These are phyloP conservation scores for Diaporthe sp. DNA, from an alignment of 2,329 filamentous ascomycete species.

Conservation along the genomic window DNA sequence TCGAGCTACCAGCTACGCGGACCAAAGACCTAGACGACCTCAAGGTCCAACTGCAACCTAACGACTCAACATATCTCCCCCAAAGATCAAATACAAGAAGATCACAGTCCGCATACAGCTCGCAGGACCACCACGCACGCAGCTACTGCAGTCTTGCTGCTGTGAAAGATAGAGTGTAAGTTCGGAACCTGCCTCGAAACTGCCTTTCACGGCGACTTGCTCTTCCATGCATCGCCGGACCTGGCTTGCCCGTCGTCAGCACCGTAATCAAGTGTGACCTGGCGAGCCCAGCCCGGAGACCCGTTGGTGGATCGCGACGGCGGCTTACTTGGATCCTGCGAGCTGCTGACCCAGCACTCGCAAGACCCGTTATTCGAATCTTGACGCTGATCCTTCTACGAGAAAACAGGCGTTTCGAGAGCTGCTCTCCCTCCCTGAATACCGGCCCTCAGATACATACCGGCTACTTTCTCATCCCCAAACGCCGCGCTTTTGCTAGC, in stretches of 20 bases:
- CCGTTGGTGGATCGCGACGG: constrained; percentile 10
- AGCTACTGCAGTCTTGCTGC: not conserved
- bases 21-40: constrained; percentile 19
- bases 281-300: not conserved
- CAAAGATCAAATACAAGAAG: not conserved
- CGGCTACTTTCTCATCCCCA: constrained; percentile 12
- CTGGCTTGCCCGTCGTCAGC: not conserved
- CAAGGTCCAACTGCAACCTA: constrained; percentile 3
- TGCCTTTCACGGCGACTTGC: too few species aligned
- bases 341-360: constrained; percentile 10
- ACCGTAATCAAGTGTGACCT: not conserved
- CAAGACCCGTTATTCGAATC: constrained; percentile 19
- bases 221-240: not conserved
- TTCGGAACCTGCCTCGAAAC: not conserved
- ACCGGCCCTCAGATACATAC: not conserved
- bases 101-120: constrained; percentile 13
- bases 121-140: constrained; percentile 15
- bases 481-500: constrained; percentile 41
- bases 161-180: constrained; percentile 26
- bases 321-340: constrained; percentile 5
- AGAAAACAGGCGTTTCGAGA: constrained; percentile 31
- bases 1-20: constrained; percentile 17
- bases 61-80: not conserved
- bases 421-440: not conserved
- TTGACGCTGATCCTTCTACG: constrained; percentile 18